These are phyloP conservation scores for Aspergillus quadricinctus DNA, from an alignment of 2,329 filamentous ascomycete genomes.

Conservation along the genomic window DNA sequence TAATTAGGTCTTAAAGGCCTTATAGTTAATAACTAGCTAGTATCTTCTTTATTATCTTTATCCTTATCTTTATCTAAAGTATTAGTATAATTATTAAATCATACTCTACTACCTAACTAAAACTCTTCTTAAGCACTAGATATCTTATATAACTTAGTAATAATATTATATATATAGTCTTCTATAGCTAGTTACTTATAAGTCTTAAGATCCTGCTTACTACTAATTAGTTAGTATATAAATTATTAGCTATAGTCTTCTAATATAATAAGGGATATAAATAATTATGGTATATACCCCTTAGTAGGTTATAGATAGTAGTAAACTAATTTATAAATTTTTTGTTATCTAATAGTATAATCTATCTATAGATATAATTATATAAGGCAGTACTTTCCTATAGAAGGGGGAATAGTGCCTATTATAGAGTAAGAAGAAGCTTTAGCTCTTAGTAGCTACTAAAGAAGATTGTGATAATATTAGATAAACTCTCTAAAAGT, in stretches of 20 bases:
- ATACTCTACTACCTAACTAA: conserved; percentile 15
- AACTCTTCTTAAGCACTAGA: conserved; percentile 22
- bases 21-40: not conserved
- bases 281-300: conserved; percentile 3
- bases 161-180: conserved; percentile 23
- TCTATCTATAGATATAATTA: conserved; percentile 6
- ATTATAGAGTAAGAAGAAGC: conserved; percentile 8
- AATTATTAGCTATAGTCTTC: conserved; percentile 17
- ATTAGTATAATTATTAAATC: conserved; percentile 18
- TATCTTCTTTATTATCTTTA: conserved; percentile 1
- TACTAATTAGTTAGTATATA: conserved; percentile 17
- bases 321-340: conserved; percentile 11
- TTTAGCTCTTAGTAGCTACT: conserved; percentile 3
- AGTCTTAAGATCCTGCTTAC: conserved; percentile 26
- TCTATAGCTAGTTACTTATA: conserved; percentile 27
- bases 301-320: conserved; percentile 5
- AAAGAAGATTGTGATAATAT: conserved; percentile 9
- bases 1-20: conserved; percentile 8
- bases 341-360: conserved; percentile 6
- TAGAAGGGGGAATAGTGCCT: conserved; percentile 9
- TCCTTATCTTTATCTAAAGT: too few species aligned
- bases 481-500: conserved; percentile 6
- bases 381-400: conserved; percentile 11
- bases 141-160: conserved; percentile 23
- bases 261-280: conserved; percentile 8